These are phyloP conservation scores for Tubosaeta sp. DNA, from an alignment of 768 basidiomycete genomes.

Conservation along the genomic window DNA sequence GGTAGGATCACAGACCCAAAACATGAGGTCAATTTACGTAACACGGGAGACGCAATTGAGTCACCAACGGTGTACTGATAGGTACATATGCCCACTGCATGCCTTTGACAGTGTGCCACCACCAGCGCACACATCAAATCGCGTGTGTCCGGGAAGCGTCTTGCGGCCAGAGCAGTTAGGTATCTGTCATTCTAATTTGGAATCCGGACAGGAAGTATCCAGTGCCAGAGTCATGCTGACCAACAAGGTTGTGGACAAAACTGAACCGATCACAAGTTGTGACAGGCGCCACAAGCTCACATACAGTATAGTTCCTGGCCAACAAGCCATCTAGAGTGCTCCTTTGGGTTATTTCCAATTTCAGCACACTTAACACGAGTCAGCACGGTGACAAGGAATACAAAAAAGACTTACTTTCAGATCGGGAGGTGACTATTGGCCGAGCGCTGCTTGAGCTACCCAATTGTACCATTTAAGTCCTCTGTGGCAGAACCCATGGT, in stretches of 20 bases:
- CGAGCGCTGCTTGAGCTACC: neutral
- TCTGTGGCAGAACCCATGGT: conserved; percentile 47
- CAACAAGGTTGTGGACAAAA: neutral
- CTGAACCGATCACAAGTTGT: neutral
- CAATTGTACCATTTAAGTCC: conserved; percentile 38
- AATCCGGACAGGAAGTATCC: neutral
- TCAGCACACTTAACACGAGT: neutral
- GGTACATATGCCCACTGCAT: conserved; percentile 30
- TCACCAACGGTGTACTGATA: conserved; percentile 48
- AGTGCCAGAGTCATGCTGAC: neutral
- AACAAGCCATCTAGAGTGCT: neutral
- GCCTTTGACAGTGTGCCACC: neutral
- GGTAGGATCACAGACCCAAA: conserved; percentile 11
- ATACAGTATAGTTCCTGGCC: neutral
- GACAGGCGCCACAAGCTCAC: conserved; percentile 31
- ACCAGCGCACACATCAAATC: neutral
- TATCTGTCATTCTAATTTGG: neutral
- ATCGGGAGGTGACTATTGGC: neutral
- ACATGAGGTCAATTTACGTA: conserved; percentile 26
- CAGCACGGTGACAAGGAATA: neutral
- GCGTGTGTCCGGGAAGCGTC: neutral
- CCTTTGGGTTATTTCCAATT: neutral
- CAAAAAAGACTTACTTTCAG: neutral
- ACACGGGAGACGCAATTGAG: conserved; percentile 28
- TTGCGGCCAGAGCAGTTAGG: neutral